Base-by-base conservation (phyloP, 345 rosid species). In the Hevea brasiliensis region DNA sequence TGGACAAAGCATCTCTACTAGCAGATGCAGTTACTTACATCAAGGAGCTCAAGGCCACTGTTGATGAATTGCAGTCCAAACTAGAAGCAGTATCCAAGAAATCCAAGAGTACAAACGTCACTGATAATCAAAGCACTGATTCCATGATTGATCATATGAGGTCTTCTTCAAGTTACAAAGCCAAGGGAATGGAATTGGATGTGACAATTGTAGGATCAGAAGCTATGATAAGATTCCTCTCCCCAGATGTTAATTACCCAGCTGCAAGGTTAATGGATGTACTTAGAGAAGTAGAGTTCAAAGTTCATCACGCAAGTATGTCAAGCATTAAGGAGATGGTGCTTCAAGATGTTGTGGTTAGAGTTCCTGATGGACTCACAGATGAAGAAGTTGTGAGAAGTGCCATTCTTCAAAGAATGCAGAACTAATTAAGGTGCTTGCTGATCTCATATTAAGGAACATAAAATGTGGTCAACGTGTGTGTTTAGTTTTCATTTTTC, bases 1-100 rank as follows among this genome's bases (percentile, higher is more conserved):
- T 93, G 98, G 98, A 93, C 74, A 93, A 87, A 80, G 98, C 95
- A 0, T 91, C 98, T 2, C 72, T 93, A 21, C 84, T 93, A 3
- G 85, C 88, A 0, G 97, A 93, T 40, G 92, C 97, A 0, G 91
- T 85, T 4, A 71, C 87, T 56, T 91, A 93, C 70, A 93, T 93
- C 57, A 86, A 86, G 67, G 92, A 93, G 67, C 88, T 93, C 20
- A 84, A 78, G 68, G 72, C 76, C 14, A 89, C 80, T 66, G 35
- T 86, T 57, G 81, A 88, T 8, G 85, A 84, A 3, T 71, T 90
- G 68, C 89, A 90, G 72, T 72, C 56, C 2, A 81, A 84, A 54
- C 70, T 81, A 26, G 41, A 48, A 45, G 51, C 20, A 37, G 65
- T 35, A 17, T 14, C 71, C 0, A 70, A 32, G 57, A 76, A 70